phyloP scores from a whole-genome alignment of 306 rosid genomes.

The Hippophae rhamnoides region DNA sequence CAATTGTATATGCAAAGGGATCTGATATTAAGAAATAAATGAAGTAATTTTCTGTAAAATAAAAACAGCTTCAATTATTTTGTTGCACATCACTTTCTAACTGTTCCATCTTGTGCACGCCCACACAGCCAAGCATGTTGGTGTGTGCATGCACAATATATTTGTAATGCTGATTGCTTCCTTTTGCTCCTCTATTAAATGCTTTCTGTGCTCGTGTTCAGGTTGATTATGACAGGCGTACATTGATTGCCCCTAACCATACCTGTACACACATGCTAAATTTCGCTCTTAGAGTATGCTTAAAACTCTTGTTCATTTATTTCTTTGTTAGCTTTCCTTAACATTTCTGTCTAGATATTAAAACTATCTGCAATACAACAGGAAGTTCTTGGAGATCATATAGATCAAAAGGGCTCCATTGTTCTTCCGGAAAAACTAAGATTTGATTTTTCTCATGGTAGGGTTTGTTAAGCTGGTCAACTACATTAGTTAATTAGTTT shows the following conservation, averaged over 20 bases:
- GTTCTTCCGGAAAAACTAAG: conserved; percentile 96
- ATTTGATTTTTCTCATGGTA: conserved; percentile 97
- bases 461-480: conserved; percentile 14
- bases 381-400: conserved; percentile 89
- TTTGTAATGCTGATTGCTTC: neutral
- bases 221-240: conserved; percentile 87
- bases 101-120: too few relatives aligned
- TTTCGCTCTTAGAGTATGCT: conserved; percentile 87
- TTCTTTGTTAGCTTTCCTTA: neutral
- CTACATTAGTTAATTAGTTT: conserved; percentile 12
- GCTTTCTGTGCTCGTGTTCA: conserved; percentile 25
- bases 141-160: neutral
- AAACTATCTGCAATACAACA: conserved; percentile 23
- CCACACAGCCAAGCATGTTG: too few relatives aligned
- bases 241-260: conserved; percentile 84
- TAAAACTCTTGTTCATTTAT: conserved; percentile 1
- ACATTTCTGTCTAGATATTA: conserved; percentile 13
- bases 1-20: too few relatives aligned
- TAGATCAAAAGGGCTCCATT: conserved; percentile 93
- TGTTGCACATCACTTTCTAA: neutral
- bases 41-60: too few relatives aligned
- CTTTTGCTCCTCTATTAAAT: conserved; percentile 1
- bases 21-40: too few relatives aligned
- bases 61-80: too few relatives aligned
- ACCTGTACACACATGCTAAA: conserved; percentile 97